Evolutionary conservation across 495 filamentous ascomycete species (phyloP), one percentile per base, ranked within the genome.

Genomic region (Lasiosphaeriaceae sp.): DNA sequence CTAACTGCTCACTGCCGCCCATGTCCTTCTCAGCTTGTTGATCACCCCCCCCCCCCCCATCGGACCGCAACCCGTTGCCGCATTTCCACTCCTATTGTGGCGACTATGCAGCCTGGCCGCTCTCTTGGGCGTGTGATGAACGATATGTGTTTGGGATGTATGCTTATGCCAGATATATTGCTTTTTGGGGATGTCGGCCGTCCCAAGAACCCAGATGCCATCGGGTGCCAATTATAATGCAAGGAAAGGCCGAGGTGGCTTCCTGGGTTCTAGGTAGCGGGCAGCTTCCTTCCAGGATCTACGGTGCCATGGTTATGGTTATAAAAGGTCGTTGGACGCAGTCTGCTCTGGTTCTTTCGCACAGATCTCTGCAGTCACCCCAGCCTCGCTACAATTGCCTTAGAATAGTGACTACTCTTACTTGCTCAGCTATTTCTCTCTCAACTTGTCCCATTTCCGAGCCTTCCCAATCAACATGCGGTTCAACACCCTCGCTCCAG

Each of bases 391-490:
- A 21, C 5, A 5, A 17, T 22, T 47, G 19, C 12, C 20, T 19
- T 16, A 5, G 6, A 12, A 19, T 17, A 47, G 19, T 47, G 6
- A 21, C 20, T 12, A 21, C 11, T 16, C 39, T 20, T 44, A 16
- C 19, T 47, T 14, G 46, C 46, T 22, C 46, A 22, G 21, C 19
- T 3, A 22, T 5, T 22, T 31, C 26, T n/a, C n/a, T n/a, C n/a
- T n/a, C n/a, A n/a, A n/a, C n/a, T n/a, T n/a, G n/a, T n/a, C n/a
- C 8, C 16, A 16, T 17, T 2, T 12, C 5, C 5, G 4, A 12
- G 39, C 1, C 8, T 4, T 12, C 5, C 19, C 24, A 21, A 6
- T 37, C 48, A 53, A 17, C 24, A 66, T 63, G 58, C 41, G 47
- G 2, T 35, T 61, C 45, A 37, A 35, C 22, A 20, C 39, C 43